phyloP scores from a whole-genome alignment of 768 basidiomycete species.

The Suillus placidus region DNA sequence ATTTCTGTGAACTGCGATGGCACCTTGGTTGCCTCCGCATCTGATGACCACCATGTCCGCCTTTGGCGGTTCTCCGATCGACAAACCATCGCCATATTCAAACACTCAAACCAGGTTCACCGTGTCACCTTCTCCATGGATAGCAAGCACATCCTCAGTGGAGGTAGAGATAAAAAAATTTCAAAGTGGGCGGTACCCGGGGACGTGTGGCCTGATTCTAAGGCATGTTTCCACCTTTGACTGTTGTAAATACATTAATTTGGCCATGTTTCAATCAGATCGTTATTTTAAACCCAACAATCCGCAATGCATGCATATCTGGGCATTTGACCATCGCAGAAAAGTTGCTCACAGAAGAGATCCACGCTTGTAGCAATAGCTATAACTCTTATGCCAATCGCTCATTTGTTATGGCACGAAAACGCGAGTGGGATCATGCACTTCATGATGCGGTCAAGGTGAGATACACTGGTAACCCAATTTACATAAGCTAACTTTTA shows the following conservation, averaged over 20 bases:
- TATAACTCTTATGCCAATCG: not conserved
- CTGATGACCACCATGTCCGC: not conserved
- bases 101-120: not conserved
- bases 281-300: rapidly evolving
- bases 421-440: not conserved
- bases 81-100: not conserved
- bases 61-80: not conserved
- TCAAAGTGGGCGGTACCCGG: not conserved
- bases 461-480: not conserved
- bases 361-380: not conserved
- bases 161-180: not conserved
- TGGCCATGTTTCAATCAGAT: not conserved
- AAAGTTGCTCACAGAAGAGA: not conserved
- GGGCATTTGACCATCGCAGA: not conserved
- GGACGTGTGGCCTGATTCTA: not conserved
- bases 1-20: not conserved
- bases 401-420: not conserved
- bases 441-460: not conserved
- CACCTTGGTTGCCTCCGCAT: not conserved
- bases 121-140: not conserved
- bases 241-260: too few species aligned
- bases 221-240: not conserved
- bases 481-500: not conserved
- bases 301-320: not conserved
- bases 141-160: not conserved